A percentile compares a stretch with the other conserved stretches of the same genome.
These are phyloP conservation scores for Avena insularis DNA, from an alignment of 176 grass and related monocot species.

Conservation along the genomic window DNA sequence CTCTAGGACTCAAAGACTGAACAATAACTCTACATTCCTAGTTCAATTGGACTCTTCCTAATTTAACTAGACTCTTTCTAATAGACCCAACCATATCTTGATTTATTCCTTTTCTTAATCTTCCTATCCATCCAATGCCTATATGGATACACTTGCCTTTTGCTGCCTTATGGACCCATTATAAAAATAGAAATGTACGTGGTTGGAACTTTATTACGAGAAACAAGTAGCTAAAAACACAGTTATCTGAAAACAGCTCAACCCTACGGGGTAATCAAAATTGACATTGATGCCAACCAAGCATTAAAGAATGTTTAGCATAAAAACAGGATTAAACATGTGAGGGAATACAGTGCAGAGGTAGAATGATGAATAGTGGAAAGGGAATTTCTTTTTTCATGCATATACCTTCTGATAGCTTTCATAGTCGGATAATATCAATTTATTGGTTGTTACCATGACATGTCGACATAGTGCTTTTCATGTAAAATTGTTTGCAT, in stretches of 20 bases:
- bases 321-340: neutral
- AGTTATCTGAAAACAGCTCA: conserved; percentile 11
- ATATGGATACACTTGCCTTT: neutral
- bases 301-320: conserved; percentile 3
- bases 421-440: conserved; percentile 18
- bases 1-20: neutral
- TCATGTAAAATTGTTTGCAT: conserved; percentile 9
- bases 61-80: conserved; percentile 3
- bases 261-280: conserved; percentile 16
- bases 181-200: conserved; percentile 9
- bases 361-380: neutral
- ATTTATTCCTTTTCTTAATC: conserved; percentile 6
- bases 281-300: neutral
- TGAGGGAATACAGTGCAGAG: neutral
- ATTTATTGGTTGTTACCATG: conserved; percentile 17
- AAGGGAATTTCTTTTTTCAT: conserved; percentile 20
- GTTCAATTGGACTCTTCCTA: conserved; percentile 1
- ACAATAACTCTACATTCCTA: conserved; percentile 1
- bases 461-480: neutral
- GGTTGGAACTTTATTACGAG: neutral
- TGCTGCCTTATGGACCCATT: neutral
- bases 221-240: neutral
- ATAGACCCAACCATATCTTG: neutral
- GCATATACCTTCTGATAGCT: conserved; percentile 23
- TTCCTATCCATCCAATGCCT: neutral